Conservation (phyloP, 306 rosid genomes). For the Trichosanthes cucumerina region DNA sequence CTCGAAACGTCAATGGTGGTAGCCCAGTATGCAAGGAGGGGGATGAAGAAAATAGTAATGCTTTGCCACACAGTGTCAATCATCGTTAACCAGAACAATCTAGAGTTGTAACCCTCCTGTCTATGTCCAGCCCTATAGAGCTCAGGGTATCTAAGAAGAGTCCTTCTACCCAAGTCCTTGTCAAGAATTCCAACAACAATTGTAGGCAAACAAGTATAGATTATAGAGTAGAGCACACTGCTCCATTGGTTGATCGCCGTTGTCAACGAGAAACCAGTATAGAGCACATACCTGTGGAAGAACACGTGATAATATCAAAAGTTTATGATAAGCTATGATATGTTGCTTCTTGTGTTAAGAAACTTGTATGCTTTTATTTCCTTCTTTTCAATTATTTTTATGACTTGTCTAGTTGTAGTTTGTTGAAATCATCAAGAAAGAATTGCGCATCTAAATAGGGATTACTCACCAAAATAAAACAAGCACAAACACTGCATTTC, state of each 20-base stretch:
- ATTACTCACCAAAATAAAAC: conserved; percentile 73
- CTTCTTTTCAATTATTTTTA: too few species aligned
- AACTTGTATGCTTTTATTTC: too few species aligned
- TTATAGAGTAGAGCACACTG: conserved; percentile 58
- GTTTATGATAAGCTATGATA: background rate
- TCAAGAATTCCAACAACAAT: conserved; percentile 78
- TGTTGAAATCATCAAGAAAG: too few species aligned
- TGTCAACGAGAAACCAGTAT: conserved; percentile 52
- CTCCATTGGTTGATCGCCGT: conserved; percentile 89
- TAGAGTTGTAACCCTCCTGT: conserved; percentile 67
- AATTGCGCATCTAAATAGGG: background rate
- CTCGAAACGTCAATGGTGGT: conserved; percentile 48
- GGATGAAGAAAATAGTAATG: conserved; percentile 48
- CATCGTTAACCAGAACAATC: conserved; percentile 62
- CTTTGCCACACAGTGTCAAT: conserved; percentile 87
- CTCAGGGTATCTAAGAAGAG: conserved; percentile 59
- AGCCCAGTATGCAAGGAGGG: conserved; percentile 63
- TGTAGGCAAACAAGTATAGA: conserved; percentile 66
- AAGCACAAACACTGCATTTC: conserved; percentile 74
- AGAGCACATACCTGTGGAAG: conserved; percentile 62
- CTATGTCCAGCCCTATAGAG: conserved; percentile 81
- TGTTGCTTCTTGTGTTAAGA: background rate
- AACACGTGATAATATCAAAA: background rate
- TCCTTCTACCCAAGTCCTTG: conserved; percentile 76
- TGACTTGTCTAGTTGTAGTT: background rate